phyloP scores from a whole-genome alignment of 495 filamentous ascomycete genomes.

The Aspergillus ellipticus region DNA sequence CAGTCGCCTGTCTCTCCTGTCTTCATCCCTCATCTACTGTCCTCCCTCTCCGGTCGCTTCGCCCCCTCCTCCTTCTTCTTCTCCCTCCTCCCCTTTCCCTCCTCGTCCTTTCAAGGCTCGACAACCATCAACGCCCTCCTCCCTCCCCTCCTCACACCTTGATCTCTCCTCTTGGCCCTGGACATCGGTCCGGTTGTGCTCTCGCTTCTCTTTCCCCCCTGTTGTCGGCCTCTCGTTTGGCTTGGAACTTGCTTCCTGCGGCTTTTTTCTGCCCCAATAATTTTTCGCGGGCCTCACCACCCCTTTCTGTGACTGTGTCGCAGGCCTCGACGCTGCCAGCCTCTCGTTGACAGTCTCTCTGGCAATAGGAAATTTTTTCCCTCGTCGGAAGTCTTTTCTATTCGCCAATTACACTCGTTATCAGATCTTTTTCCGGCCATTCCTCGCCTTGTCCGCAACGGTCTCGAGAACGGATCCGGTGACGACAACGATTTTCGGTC shows the following conservation, averaged over 20 bases:
- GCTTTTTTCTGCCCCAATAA: slow-evolving; percentile 4
- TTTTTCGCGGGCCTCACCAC: slow-evolving; percentile 1
- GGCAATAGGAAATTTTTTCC: slow-evolving; percentile 19
- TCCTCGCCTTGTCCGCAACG: slow-evolving; percentile 2
- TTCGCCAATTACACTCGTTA: slow-evolving; percentile 25
- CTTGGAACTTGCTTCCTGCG: slow-evolving; percentile 5
- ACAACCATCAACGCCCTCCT: slow-evolving; percentile 6
- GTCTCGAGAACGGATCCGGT: slow-evolving; percentile 13
- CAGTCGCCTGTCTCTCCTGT: slow-evolving; percentile 15
- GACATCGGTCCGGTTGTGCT: slow-evolving; percentile 2
- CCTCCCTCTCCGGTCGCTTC: slow-evolving; percentile 10
- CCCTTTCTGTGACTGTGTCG: slow-evolving; percentile 19
- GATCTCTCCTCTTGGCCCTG: slow-evolving; percentile 12
- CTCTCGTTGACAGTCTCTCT: slow-evolving; percentile 30
- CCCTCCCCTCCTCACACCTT: slow-evolving; percentile 2
- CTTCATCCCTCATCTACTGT: slow-evolving; percentile 14
- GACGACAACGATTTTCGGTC: slow-evolving; percentile 9
- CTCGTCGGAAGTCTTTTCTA: slow-evolving; percentile 4
- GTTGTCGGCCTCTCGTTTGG: slow-evolving; percentile 8
- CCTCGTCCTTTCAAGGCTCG: slow-evolving; percentile 8
- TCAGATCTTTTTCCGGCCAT: slow-evolving; percentile 10
- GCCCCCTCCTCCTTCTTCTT: slow-evolving; percentile 6
- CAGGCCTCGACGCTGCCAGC: slow-evolving; percentile 27
- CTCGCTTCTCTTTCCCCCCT: slow-evolving; percentile 12
- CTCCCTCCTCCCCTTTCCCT: slow-evolving; percentile 4